Base-by-base conservation (phyloP, 371 early-diverging fungal genomes). In the Circinella minor region DNA sequence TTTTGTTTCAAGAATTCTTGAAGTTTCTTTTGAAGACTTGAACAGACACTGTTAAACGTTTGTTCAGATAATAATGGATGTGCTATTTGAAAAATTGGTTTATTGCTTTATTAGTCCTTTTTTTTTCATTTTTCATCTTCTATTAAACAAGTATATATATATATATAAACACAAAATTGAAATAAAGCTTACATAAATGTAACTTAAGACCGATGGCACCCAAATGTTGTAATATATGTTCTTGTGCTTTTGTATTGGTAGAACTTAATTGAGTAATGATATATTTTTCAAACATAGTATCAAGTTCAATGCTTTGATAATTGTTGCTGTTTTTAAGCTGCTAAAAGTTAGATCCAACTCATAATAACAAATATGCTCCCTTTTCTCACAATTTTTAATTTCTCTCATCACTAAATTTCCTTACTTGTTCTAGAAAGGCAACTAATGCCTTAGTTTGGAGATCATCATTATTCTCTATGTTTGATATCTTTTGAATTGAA, bases 401-500 rank as follows among this genome's bases (percentile, higher is more conserved):
- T n/a, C 0, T 51, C 51, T 17, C 6, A 43, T 43, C 11, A 9
- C 11, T 11, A 43, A n/a, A 61, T 38, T 15, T 55, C 3, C 34
- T 13, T 67, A 71, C 72, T 65, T 71, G 67, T 48, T 71, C 67
- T 27, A 71, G 48, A 13, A 66, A 59, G 10, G 38, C 17, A 14
- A 63, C 27, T 3, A 71, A 36, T 13, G 46, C 61, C 13, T 71
- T 63, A 8, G 55, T 64, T 47, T 69, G 64, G 55, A 17, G 51
- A 17, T 20, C 7, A 34, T 57, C 14, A 14, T 57, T 34, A 9
- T 14, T 7, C 7, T 57, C 57, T 1, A 57, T 57, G 27, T 14
- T 34, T 27, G 57, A 57, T 34, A 57, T 5, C 57, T 57, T 57
- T 11, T 34, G 11, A n/a, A 57, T 57, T 27, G 57, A 20, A 34